Base-by-base conservation (phyloP, 169 alveolate species). In the Plasmodium relictum region DNA sequence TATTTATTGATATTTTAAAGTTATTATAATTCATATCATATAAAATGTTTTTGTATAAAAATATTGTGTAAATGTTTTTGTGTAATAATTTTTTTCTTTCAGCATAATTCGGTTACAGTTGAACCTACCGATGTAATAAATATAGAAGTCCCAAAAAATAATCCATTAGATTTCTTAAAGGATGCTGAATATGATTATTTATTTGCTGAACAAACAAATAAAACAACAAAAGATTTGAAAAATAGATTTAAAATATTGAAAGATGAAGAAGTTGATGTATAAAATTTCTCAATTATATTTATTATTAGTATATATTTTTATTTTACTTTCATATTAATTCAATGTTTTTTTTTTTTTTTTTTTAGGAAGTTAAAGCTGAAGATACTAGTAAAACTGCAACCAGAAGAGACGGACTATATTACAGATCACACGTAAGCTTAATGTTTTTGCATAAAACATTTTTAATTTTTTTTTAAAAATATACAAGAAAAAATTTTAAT, bases 181-280 rank as follows among this genome's bases (percentile, higher is more conserved):
- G 68, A 73, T 22, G 68, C 95, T 26, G 89, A 92, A 59, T 74
- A 88, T 42, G 89, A 80, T 45, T 80, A 80, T 31, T 69, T 80
- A n/a, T 80, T 80, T 42, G 68, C 89, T 14, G 89, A 80, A 24
- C 89, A 80, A 66, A 71, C 89, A 39, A 73, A 80, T 42, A 80
- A 80, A 71, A 80, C 89, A 20, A 86, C 96, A 3, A 92, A 94
- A 70, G 96, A 94, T 16, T 85, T 94, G 58, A 94, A 89, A 85
- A 76, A 80, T 58, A 92, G 93, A 87, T 94, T 94, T 70, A 94
- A 92, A 78, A 94, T 94, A 58, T 76, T 94, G 18, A 85, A 88
- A 31, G 96, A 94, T 24, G 96, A 94, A 45, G 91, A 87, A 42
- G 88, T 72, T 58, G 78, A 63, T 80, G 94, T 80, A 39, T 31